phyloP scores from a whole-genome alignment of 192 early-diverging fungal genomes.

The Coemansia asiatica region DNA sequence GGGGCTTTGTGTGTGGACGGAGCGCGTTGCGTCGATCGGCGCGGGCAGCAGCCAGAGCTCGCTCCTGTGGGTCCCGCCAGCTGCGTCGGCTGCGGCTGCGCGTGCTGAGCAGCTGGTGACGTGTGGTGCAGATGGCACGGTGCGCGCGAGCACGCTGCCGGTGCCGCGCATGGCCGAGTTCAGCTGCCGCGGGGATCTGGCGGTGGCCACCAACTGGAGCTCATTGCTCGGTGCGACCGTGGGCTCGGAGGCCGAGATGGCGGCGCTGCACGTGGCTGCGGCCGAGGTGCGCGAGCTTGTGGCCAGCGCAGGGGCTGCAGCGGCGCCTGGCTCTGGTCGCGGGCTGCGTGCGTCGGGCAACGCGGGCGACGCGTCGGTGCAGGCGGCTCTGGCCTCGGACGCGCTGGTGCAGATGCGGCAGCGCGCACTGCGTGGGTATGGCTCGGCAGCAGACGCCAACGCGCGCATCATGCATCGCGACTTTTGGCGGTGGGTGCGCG shows the following conservation, averaged over 20 bases:
- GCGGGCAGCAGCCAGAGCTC: neutral
- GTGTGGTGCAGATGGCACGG: constrained; percentile 11
- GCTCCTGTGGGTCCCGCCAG: constrained; percentile 42
- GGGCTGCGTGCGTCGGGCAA: constrained; percentile 1
- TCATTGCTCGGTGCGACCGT: constrained; percentile 23
- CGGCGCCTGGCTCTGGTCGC: neutral
- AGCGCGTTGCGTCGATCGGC: constrained; percentile 10
- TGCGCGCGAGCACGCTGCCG: constrained; percentile 19
- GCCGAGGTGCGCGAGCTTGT: constrained; percentile 39
- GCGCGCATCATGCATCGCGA: constrained; percentile 26
- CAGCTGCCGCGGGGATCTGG: constrained; percentile 42
- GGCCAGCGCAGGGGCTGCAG: constrained; percentile 3
- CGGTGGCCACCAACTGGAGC: constrained; percentile 46
- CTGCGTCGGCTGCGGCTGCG: constrained; percentile 15
- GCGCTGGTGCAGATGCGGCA: constrained; percentile 80
- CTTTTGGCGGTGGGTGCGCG: constrained; percentile 52
- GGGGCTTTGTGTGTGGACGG: constrained; percentile 22
- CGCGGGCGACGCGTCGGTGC: constrained; percentile 4
- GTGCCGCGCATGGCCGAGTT: constrained; percentile 17
- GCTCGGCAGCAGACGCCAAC: constrained; percentile 65
- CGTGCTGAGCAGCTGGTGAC: constrained; percentile 29
- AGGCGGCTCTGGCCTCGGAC: constrained; percentile 55
- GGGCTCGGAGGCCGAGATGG: constrained; percentile 24
- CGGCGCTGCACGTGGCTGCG: constrained; percentile 23
- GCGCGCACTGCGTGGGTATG: constrained; percentile 75